phyloP scores from a whole-genome alignment of 2,329 filamentous ascomycete species.

The Trichoderma sp. region DNA sequence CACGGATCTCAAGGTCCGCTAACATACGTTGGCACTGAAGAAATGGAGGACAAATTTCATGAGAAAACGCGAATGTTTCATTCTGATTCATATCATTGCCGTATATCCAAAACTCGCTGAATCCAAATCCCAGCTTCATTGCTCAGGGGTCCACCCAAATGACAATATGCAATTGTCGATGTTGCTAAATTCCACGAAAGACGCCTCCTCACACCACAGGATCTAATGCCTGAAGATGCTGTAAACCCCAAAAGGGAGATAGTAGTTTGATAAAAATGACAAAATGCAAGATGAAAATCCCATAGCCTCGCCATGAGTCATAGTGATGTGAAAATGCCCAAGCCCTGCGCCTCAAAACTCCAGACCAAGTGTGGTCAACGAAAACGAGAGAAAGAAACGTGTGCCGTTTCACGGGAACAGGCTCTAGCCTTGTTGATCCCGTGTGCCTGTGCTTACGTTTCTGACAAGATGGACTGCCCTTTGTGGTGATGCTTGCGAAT shows the following conservation, averaged over 20 bases:
- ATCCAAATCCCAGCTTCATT: not conserved
- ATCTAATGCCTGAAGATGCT: not conserved
- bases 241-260: not conserved
- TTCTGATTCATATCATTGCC: not conserved
- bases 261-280: not conserved
- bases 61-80: not conserved
- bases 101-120: not conserved
- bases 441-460: not conserved
- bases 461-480: not conserved
- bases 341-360: not conserved
- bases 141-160: not conserved
- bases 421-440: not conserved
- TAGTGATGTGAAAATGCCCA: not conserved
- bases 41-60: not conserved
- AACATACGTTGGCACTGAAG: not conserved
- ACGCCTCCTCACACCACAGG: not conserved
- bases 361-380: not conserved
- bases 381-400: not conserved
- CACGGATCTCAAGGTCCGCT: no score
- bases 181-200: not conserved
- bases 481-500: not conserved
- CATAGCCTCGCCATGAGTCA: not conserved
- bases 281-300: not conserved
- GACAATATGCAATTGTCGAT: not conserved
- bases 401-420: not conserved